These are phyloP conservation scores for Penicillium tannophilum DNA, from an alignment of 495 filamentous ascomycete species.

Conservation along the genomic window DNA sequence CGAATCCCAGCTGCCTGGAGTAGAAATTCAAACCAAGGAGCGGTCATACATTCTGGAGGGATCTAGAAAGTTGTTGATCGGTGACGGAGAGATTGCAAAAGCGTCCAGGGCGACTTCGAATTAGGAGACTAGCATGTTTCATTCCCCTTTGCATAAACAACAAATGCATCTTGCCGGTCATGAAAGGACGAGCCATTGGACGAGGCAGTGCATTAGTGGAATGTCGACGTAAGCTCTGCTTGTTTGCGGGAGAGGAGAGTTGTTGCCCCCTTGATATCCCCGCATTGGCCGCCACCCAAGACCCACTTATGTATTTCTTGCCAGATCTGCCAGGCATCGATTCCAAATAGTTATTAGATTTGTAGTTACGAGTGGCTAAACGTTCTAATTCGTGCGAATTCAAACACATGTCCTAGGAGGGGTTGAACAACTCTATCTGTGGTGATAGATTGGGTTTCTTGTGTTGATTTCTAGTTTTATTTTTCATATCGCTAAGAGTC, in stretches of 20 bases:
- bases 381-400: not conserved
- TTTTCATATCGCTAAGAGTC: not conserved
- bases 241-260: not conserved
- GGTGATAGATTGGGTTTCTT: too few relatives aligned
- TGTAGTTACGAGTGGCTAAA: not conserved
- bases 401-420: too few relatives aligned
- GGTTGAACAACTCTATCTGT: too few relatives aligned
- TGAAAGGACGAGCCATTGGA: not conserved
- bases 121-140: not conserved
- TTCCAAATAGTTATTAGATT: too few relatives aligned
- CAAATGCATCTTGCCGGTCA: not conserved
- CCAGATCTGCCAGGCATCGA: too few relatives aligned
- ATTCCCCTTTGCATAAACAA: not conserved
- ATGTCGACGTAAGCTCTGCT: conserved; percentile 1
- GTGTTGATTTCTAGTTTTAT: too few relatives aligned
- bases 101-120: not conserved
- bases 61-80: not conserved
- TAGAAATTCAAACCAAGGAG: not conserved
- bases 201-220: not conserved
- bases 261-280: conserved; percentile 7
- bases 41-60: not conserved
- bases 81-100: not conserved
- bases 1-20: not conserved
- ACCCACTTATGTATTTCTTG: not conserved
- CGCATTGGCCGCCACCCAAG: conserved; percentile 5